Conservation (phyloP, 257 asterid species). For the Cruciata laevipes region DNA sequence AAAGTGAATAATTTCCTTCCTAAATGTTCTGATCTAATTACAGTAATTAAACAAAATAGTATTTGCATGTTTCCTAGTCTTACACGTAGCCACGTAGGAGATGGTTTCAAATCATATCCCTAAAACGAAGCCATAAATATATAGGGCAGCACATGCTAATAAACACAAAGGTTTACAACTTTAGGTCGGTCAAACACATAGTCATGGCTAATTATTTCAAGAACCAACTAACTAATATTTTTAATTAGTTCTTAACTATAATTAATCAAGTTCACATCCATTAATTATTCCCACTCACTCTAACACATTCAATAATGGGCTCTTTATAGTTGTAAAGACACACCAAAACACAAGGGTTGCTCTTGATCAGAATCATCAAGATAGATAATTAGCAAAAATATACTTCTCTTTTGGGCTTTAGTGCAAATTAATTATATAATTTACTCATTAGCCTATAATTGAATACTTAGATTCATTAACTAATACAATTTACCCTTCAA, state of each 20-base stretch:
- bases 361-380: not conserved
- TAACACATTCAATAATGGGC: conserved; percentile 24
- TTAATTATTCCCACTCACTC: conserved; percentile 16
- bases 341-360: conserved; percentile 9
- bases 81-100: not conserved
- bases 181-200: conserved; percentile 39
- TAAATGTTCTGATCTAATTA: not conserved
- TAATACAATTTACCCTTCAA: not conserved
- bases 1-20: not conserved
- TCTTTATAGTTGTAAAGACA: conserved; percentile 26
- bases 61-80: conserved; percentile 16
- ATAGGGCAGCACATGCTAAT: conserved; percentile 39
- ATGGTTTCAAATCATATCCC: not conserved
- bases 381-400: not conserved
- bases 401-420: conserved; percentile 1
- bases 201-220: conserved; percentile 23
- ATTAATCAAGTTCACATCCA: conserved; percentile 1
- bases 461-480: not conserved
- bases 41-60: not conserved
- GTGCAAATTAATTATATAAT: not conserved
- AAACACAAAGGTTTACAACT: conserved; percentile 29
- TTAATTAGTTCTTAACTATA: conserved; percentile 8
- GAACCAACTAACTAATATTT: conserved; percentile 13
- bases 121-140: conserved; percentile 18
- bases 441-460: not conserved